Conservation (phyloP, 305 asterid species). For the Ajuga reptans region DNA sequence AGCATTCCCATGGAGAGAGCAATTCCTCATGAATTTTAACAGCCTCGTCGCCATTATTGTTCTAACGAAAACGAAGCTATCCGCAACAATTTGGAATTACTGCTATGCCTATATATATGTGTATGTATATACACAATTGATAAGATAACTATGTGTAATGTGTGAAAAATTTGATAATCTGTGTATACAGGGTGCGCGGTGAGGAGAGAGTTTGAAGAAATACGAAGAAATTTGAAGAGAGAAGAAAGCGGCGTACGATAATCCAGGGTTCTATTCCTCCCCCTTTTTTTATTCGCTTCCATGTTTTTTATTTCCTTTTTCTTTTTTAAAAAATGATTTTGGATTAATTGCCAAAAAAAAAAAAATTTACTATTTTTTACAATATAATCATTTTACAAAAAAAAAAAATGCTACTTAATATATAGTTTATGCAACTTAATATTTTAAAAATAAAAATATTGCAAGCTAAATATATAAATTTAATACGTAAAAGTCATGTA, state of each 20-base stretch:
- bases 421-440: too few relatives aligned
- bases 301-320: background rate
- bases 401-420: too few relatives aligned
- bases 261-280: conserved; percentile 28
- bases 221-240: conserved; percentile 11
- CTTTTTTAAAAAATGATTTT: too few relatives aligned
- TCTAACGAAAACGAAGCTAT: conserved; percentile 2
- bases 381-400: too few relatives aligned
- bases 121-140: background rate
- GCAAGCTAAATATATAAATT: too few relatives aligned
- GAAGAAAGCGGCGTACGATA: conserved; percentile 32
- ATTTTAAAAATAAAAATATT: too few relatives aligned
- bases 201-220: background rate
- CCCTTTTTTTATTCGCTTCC: background rate
- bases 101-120: background rate
- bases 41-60: conserved; percentile 49
- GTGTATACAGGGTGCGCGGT: background rate
- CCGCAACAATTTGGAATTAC: conserved; percentile 9
- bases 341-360: too few relatives aligned
- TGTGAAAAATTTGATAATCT: conserved; percentile 7
- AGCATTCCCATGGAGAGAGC: conserved; percentile 25
- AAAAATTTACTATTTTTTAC: too few relatives aligned
- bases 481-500: too few relatives aligned
- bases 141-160: background rate
- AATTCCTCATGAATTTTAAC: conserved; percentile 36